Evolutionary conservation across 2,329 filamentous ascomycete genomes (phyloP).

Genomic region (Diplodia mutila): DNA sequence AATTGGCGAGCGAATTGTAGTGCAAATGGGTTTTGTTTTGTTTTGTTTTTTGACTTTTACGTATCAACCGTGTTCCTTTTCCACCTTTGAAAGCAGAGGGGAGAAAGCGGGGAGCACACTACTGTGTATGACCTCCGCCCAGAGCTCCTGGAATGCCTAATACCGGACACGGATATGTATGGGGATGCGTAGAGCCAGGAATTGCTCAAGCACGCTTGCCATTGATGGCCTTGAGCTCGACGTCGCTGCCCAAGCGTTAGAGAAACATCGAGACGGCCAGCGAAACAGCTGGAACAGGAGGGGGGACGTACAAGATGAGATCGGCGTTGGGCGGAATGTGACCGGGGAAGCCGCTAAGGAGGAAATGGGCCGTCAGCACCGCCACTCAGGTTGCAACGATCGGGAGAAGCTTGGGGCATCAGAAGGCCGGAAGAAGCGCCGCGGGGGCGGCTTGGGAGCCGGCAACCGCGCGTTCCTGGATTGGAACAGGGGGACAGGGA

Average conservation of each 20-base stretch:
- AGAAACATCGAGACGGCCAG: not conserved
- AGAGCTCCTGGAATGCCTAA: constrained; percentile 16
- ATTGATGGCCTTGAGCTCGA: constrained; percentile 69
- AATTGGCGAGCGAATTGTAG: not conserved
- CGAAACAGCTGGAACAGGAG: not conserved
- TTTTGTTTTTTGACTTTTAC: not conserved
- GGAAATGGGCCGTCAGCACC: constrained; percentile 31
- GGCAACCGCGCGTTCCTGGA: constrained; percentile 15
- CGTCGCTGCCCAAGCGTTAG: constrained; percentile 57
- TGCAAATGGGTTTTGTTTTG: not conserved
- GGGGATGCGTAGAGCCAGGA: not conserved
- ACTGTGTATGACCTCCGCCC: constrained; percentile 16
- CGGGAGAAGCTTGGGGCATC: constrained; percentile 14
- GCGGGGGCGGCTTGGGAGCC: not conserved
- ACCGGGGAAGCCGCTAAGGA: constrained; percentile 72
- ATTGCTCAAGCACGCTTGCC: constrained; percentile 47
- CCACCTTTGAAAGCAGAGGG: not conserved
- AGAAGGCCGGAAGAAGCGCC: constrained; percentile 6
- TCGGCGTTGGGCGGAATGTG: constrained; percentile 75
- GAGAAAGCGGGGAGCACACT: not conserved
- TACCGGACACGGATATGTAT: not conserved
- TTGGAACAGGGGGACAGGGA: constrained; percentile 25
- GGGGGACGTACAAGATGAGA: constrained; percentile 75
- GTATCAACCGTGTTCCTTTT: not conserved
- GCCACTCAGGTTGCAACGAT: constrained; percentile 13